phyloP scores from a whole-genome alignment of 129 eudicot genomes.

The Dittrichia graveolens region DNA sequence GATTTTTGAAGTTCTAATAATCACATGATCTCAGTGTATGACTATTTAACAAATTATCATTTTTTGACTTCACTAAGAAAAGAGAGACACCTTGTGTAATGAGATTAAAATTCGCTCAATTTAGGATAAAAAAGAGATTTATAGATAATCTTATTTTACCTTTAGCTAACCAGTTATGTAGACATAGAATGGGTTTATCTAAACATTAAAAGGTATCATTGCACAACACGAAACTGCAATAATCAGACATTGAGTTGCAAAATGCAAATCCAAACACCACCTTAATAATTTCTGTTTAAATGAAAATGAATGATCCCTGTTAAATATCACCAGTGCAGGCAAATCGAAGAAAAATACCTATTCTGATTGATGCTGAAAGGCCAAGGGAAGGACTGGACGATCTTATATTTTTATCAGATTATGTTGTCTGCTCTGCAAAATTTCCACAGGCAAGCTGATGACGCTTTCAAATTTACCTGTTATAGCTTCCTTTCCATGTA shows the following conservation, averaged over 20 bases:
- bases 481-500: slow-evolving; percentile 2
- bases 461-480: slow-evolving; percentile 7
- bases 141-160: not conserved
- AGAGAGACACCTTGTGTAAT: too few species aligned
- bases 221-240: not conserved
- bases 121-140: not conserved
- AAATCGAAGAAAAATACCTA: slow-evolving; percentile 67
- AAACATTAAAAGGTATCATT: not conserved
- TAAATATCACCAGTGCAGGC: slow-evolving; percentile 82
- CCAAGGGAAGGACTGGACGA: slow-evolving; percentile 83
- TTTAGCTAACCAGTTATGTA: not conserved
- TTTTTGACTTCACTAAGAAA: too few species aligned
- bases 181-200: not conserved
- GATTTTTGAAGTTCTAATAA: not conserved
- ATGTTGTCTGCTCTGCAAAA: slow-evolving; percentile 80
- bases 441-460: slow-evolving; percentile 76
- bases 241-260: not conserved
- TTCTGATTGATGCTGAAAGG: slow-evolving; percentile 86
- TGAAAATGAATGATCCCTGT: slow-evolving; percentile 32
- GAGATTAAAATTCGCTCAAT: too few species aligned
- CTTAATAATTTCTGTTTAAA: slow-evolving; percentile 4
- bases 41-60: too few species aligned
- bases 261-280: not conserved
- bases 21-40: too few species aligned
- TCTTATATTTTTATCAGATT: slow-evolving; percentile 61